These are phyloP conservation scores for Crithidia mellificae DNA, from an alignment of 208 protist genomes.

Conservation along the genomic window DNA sequence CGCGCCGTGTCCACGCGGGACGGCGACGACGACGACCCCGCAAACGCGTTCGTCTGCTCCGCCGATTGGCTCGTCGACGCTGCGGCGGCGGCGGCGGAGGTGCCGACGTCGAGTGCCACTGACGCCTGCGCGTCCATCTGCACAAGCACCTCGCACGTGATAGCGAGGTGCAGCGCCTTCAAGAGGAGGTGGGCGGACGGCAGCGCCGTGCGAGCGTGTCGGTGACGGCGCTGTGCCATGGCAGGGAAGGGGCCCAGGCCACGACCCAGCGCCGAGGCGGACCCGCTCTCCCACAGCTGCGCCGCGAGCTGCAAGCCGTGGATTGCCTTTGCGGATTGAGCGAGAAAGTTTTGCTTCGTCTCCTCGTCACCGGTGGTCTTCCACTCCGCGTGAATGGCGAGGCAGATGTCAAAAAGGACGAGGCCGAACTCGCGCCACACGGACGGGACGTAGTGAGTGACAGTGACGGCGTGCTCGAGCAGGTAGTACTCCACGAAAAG, in stretches of 20 bases:
- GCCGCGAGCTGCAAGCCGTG: conserved; percentile 75
- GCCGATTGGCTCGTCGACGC: neutral
- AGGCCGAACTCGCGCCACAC: conserved; percentile 88
- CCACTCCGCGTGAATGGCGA: conserved; percentile 86
- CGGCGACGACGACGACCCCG: neutral
- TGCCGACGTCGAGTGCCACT: neutral
- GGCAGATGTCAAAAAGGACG: conserved; percentile 83
- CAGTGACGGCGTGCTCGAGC: conserved; percentile 73
- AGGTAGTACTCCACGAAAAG: conserved; percentile 83
- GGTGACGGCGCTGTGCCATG: conserved; percentile 51
- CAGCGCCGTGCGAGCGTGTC: conserved; percentile 69
- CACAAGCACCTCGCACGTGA: conserved; percentile 49
- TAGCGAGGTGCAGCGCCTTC: conserved; percentile 77
- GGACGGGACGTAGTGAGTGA: conserved; percentile 51
- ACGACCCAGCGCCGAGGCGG: conserved; percentile 41
- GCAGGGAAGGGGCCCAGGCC: conserved; percentile 75
- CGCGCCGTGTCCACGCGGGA: conserved; percentile 1
- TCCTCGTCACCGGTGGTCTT: conserved; percentile 54
- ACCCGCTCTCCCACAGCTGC: conserved; percentile 69
- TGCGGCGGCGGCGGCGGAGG: conserved; percentile 3
- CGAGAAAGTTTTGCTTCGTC: conserved; percentile 78
- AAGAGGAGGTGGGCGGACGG: conserved; percentile 68
- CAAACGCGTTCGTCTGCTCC: no score
- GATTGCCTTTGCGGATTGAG: conserved; percentile 80
- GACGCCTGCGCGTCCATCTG: conserved; percentile 20